Base-by-base conservation (phyloP, 106 monocot genomes). In the Acanthochlamys bracteata region DNA sequence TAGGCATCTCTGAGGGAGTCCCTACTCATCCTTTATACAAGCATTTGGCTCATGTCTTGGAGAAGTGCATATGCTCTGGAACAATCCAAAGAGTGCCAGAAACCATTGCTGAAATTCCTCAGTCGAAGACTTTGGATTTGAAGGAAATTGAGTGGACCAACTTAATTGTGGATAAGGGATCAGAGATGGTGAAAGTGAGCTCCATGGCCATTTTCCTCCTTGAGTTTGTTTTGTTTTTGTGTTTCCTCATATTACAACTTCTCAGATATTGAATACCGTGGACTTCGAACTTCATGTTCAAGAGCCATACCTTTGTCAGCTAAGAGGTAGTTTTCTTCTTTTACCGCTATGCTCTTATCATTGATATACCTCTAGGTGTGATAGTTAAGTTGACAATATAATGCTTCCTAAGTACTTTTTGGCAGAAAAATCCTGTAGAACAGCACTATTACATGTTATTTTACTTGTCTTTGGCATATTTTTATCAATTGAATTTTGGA, bases 241-340 rank as follows among this genome's bases (percentile, higher is more conserved):
- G 25, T 55, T 7, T 63, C 20, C 46, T 20, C 24, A 33, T 39
- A 1, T 41, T 39, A 25, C 3, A 15, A 8, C 25, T 75, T 47
- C 10, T 2, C 60, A 94, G 86, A 66, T 80, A 56, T 58, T 64
- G 22, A 43, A 62, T 7, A 40, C 51, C 6, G 61, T 67, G 2
- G 66, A 66, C 3, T 75, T 80, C 46, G 66, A 80, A 51, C 53
- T 80, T 39, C 74, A 94, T 74, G 94, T 94, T 70, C 94, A 86
- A 58, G 84, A 89, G 55, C 94, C 94, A 25, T 94, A 73, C 75
- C 84, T 94, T 55, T 84, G 81, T 9, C 89, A 86, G 42, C 71
- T 94, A 19, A 86, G 65, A 84, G 85, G 93, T 85, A 80, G 51
- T 15, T 25, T 27, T 25, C 51, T 54, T 6, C 21, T 60, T 66